Percentiles rank a stretch among this genome's conserved stretches.
Conservation (phyloP, 2,329 filamentous ascomycete genomes). For the Exserohilum turcica region DNA sequence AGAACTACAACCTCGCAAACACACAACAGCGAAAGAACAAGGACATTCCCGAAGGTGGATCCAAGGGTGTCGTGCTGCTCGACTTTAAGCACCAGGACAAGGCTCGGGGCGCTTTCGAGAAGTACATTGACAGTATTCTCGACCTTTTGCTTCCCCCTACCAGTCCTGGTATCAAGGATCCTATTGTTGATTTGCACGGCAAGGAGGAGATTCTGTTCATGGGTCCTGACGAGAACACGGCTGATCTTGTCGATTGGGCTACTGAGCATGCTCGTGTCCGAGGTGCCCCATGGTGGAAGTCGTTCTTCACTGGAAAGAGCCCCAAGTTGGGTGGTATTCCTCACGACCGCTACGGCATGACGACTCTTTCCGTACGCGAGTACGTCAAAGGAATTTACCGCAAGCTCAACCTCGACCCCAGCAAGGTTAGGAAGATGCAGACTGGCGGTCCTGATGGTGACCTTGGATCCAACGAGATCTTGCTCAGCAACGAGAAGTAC, state of each 20-base stretch:
- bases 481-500: conserved; percentile 95
- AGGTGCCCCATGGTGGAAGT: conserved; percentile 98
- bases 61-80: conserved; percentile 95
- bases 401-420: conserved; percentile 87
- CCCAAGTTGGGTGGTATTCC: conserved; percentile 95
- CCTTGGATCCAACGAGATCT: conserved; percentile 95
- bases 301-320: conserved; percentile 99
- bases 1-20: conserved; percentile 98
- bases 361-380: conserved; percentile 91
- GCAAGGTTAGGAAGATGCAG: conserved; percentile 88
- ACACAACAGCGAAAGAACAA: conserved; percentile 99
- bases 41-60: conserved; percentile 97
- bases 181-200: conserved; percentile 91
- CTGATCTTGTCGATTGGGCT: conserved; percentile 97
- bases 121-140: conserved; percentile 98
- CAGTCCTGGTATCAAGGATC: conserved; percentile 98
- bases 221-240: conserved; percentile 98
- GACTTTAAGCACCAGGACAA: conserved; percentile 95
- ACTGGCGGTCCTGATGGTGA: conserved; percentile 97
- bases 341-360: conserved; percentile 97
- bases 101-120: conserved; percentile 90
- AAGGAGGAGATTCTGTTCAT: conserved; percentile 98
- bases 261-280: conserved; percentile 87
- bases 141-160: conserved; percentile 88
- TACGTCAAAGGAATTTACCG: conserved; percentile 97